Conservation (phyloP, 768 basidiomycete genomes). For the Tubosaeta sp. region DNA sequence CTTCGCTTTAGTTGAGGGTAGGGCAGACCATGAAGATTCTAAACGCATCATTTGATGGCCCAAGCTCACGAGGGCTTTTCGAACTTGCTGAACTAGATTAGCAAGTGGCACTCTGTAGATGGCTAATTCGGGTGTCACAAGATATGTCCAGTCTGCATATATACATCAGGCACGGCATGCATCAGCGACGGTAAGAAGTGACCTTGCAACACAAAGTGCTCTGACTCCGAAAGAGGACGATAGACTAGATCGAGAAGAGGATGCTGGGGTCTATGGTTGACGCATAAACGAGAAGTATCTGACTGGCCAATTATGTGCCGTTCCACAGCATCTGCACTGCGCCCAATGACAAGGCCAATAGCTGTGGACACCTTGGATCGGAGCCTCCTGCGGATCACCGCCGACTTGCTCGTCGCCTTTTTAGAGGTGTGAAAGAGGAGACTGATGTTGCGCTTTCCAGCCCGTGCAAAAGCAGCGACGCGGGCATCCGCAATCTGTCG, state of each 20-base stretch:
- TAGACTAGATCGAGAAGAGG: constrained; percentile 5
- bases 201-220: constrained; percentile 18
- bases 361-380: constrained; percentile 21
- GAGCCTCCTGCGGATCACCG: constrained; percentile 18
- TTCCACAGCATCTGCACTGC: constrained; percentile 8
- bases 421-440: constrained; percentile 21
- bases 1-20: neutral
- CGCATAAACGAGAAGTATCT: neutral
- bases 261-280: neutral
- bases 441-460: constrained; percentile 10
- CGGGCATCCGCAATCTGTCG: constrained; percentile 6
- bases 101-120: constrained; percentile 24
- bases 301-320: neutral
- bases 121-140: constrained; percentile 22
- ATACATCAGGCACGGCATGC: neutral
- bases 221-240: neutral
- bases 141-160: constrained; percentile 26
- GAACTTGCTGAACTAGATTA: constrained; percentile 20
- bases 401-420: constrained; percentile 23
- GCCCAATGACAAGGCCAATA: constrained; percentile 16
- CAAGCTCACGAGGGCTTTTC: constrained; percentile 17
- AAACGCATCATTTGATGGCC: constrained; percentile 3
- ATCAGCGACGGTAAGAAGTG: neutral
- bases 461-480: constrained; percentile 3
- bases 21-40: constrained; percentile 14